A percentile compares a stretch with the other conserved stretches of the same genome.
phyloP scores from a whole-genome alignment of 1,284 basidiomycete genomes.

The Grifola frondosa region DNA sequence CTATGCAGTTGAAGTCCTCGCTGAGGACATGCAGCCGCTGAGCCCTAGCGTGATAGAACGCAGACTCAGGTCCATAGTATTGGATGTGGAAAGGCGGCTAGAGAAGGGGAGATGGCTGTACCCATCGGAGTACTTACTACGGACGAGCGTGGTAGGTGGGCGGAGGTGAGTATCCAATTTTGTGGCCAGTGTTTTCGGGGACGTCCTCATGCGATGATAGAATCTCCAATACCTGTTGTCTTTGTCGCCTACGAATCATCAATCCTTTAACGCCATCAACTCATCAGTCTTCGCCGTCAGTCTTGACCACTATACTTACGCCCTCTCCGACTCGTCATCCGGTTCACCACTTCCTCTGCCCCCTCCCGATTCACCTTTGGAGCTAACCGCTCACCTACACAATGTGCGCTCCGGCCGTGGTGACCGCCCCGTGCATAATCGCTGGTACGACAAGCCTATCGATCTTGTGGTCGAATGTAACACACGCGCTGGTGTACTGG shows the following conservation, averaged over 20 bases:
- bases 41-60: slow-evolving; percentile 61
- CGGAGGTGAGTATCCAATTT: slow-evolving; percentile 52
- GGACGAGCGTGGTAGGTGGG: slow-evolving; percentile 85
- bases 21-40: slow-evolving; percentile 35
- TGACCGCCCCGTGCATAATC: slow-evolving; percentile 60
- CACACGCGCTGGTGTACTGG: slow-evolving; percentile 83
- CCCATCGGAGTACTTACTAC: slow-evolving; percentile 77
- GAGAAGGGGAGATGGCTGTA: slow-evolving; percentile 53
- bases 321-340: slow-evolving; percentile 37
- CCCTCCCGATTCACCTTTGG: slow-evolving; percentile 31
- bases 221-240: slow-evolving; percentile 72
- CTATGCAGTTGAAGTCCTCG: slow-evolving; percentile 77
- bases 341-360: slow-evolving; percentile 19
- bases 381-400: slow-evolving; percentile 78
- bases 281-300: slow-evolving; percentile 78
- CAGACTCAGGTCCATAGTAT: slow-evolving; percentile 63
- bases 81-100: slow-evolving; percentile 63
- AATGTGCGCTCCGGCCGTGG: slow-evolving; percentile 72
- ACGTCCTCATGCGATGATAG: slow-evolving; percentile 39
- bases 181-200: background rate
- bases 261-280: slow-evolving; percentile 62
- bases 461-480: slow-evolving; percentile 85
- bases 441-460: slow-evolving; percentile 93
- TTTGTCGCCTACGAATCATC: slow-evolving; percentile 65
- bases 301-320: slow-evolving; percentile 60